Conservation (phyloP, 2,329 filamentous ascomycete genomes). For the Aspergillus caelatus region DNA sequence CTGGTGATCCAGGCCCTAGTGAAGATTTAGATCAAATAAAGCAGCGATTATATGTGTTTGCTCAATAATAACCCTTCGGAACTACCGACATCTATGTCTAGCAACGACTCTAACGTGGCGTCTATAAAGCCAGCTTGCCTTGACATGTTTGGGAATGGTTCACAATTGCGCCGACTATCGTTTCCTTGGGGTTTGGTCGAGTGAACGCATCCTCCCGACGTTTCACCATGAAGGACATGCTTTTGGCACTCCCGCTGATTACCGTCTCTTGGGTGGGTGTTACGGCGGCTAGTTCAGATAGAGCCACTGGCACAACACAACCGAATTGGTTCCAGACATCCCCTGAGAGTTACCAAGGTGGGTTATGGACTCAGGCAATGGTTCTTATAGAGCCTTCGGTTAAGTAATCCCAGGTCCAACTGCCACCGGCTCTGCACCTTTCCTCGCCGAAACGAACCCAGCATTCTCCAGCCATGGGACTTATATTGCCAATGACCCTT, state of each 20-base stretch:
- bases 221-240: neutral
- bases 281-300: neutral
- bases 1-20: neutral
- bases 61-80: neutral
- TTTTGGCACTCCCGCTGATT: neutral
- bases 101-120: neutral
- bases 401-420: neutral
- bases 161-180: neutral
- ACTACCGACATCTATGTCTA: neutral
- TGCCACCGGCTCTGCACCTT: slow-evolving; percentile 68
- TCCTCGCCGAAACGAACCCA: slow-evolving; percentile 70
- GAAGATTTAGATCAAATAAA: neutral
- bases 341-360: slow-evolving; percentile 7
- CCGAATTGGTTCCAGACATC: slow-evolving; percentile 5
- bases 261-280: neutral
- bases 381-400: neutral
- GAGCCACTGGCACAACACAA: neutral
- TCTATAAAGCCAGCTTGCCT: neutral
- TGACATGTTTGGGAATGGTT: neutral
- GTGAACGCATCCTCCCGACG: neutral
- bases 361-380: neutral
- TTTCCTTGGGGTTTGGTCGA: neutral
- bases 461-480: slow-evolving; percentile 64
- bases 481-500: slow-evolving; percentile 64
- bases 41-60: neutral